phyloP scores from a whole-genome alignment of 2,329 filamentous ascomycete species.

The Fusarium falciforme region DNA sequence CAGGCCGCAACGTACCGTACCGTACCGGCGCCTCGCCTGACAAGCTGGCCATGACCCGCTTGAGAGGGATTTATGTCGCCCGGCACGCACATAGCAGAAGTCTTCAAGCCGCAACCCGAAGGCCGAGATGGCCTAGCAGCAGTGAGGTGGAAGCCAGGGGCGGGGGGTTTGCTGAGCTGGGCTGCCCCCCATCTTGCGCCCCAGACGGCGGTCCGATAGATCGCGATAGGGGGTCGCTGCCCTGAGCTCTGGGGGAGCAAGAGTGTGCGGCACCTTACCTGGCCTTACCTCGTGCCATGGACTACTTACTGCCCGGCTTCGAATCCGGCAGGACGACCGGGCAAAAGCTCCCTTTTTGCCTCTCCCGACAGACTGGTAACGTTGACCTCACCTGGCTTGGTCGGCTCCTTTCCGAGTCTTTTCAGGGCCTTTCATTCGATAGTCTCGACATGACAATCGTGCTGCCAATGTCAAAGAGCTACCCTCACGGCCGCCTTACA shows the following conservation, averaged over 20 bases:
- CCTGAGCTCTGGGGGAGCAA: constrained; percentile 1
- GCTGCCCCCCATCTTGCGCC: constrained; percentile 25
- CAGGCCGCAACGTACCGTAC: neutral
- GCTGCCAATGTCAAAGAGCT: constrained; percentile 15
- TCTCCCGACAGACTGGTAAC: constrained; percentile 43
- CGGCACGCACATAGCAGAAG: neutral
- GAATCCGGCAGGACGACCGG: constrained; percentile 26
- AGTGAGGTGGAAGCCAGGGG: neutral
- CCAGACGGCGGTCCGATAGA: constrained; percentile 28
- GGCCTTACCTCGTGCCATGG: neutral
- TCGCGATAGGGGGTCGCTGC: constrained; percentile 25
- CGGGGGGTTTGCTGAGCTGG: neutral
- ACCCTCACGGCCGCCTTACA: neutral
- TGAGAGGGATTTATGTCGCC: neutral
- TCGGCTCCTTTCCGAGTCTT: constrained; percentile 28
- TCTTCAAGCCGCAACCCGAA: neutral
- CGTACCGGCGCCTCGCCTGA: neutral
- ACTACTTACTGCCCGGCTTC: constrained; percentile 11
- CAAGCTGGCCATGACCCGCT: constrained; percentile 2
- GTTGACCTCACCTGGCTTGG: constrained; percentile 20
- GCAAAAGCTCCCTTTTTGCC: constrained; percentile 21
- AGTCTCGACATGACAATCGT: neutral
- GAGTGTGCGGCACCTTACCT: constrained; percentile 26
- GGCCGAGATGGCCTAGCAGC: neutral
- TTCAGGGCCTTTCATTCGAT: constrained; percentile 20